A percentile compares a stretch with the other conserved stretches of the same genome.
These are phyloP conservation scores for Brettanomyces custersianus DNA, from an alignment of 805 yeast genomes.

Conservation along the genomic window DNA sequence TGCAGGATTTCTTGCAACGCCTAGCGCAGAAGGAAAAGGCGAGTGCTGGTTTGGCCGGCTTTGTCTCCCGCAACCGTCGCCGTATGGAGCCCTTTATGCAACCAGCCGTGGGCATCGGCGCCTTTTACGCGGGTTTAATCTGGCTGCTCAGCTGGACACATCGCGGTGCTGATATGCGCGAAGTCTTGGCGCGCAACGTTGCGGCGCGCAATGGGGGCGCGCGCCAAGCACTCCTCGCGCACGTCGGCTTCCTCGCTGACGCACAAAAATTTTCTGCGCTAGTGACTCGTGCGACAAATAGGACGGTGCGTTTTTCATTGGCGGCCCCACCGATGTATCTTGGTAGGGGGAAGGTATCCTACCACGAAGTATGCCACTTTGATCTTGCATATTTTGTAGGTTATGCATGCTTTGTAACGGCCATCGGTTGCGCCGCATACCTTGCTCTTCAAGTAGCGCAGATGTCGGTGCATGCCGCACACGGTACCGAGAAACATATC, in stretches of 20 bases:
- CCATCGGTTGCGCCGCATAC: constrained; percentile 41
- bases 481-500: background rate
- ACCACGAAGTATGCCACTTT: too few species aligned
- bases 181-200: background rate
- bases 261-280: background rate
- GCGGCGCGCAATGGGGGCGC: background rate
- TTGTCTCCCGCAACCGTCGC: background rate
- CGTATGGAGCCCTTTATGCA: background rate
- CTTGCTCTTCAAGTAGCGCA: constrained; percentile 34
- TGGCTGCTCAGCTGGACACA: background rate
- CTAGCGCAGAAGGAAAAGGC: background rate
- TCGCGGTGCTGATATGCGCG: background rate
- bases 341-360: too few species aligned
- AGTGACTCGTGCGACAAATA: background rate
- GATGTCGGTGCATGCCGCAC: constrained; percentile 10
- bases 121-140: background rate
- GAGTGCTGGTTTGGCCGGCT: background rate
- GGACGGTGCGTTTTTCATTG: background rate
- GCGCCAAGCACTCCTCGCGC: background rate
- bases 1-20: constrained; percentile 40
- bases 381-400: constrained; percentile 49
- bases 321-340: background rate
- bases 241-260: background rate
- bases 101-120: background rate
- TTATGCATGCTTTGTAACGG: constrained; percentile 39